A percentile compares a stretch with the other conserved stretches of the same genome.
These are phyloP conservation scores for Sporisorium reilianum DNA, from an alignment of 1,284 basidiomycete genomes.

Conservation along the genomic window DNA sequence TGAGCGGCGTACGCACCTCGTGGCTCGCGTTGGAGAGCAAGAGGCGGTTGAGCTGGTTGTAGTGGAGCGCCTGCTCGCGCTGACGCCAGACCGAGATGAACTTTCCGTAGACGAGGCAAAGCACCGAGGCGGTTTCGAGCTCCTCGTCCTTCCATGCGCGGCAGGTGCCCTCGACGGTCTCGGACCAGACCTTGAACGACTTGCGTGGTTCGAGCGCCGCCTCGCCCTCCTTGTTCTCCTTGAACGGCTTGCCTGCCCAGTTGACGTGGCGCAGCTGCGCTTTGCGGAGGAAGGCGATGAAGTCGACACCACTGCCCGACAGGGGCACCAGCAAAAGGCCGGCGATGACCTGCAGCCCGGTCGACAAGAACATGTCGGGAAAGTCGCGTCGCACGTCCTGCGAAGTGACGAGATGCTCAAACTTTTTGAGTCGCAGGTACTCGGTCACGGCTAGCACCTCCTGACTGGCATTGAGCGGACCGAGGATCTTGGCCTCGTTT, in stretches of 20 bases:
- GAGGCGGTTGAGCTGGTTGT: slow-evolving; percentile 82
- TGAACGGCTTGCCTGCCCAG: slow-evolving; percentile 75
- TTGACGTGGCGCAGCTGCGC: slow-evolving; percentile 74
- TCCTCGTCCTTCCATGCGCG: slow-evolving; percentile 87
- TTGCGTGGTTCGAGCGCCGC: slow-evolving; percentile 62
- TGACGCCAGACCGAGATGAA: slow-evolving; percentile 91
- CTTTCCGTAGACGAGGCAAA: slow-evolving; percentile 86
- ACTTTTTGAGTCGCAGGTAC: slow-evolving; percentile 81
- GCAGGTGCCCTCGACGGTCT: slow-evolving; percentile 80
- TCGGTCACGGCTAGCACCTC: slow-evolving; percentile 86
- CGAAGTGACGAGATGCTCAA: slow-evolving; percentile 68
- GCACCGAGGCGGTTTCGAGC: slow-evolving; percentile 84
- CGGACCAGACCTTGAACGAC: slow-evolving; percentile 76
- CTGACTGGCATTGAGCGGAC: slow-evolving; percentile 83
- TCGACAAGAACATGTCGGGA: slow-evolving; percentile 79
- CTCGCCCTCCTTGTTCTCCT: slow-evolving; percentile 68
- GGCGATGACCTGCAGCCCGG: slow-evolving; percentile 80
- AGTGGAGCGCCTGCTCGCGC: slow-evolving; percentile 81
- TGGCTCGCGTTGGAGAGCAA: slow-evolving; percentile 88
- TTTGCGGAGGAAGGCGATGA: slow-evolving; percentile 84
- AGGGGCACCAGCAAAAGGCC: slow-evolving; percentile 82
- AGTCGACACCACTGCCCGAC: slow-evolving; percentile 69
- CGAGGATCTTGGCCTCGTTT: slow-evolving; percentile 78
- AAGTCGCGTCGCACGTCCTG: slow-evolving; percentile 80
- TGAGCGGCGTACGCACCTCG: slow-evolving; percentile 75